Conservation (phyloP, 306 rosid genomes). For the Quercus parvula region DNA sequence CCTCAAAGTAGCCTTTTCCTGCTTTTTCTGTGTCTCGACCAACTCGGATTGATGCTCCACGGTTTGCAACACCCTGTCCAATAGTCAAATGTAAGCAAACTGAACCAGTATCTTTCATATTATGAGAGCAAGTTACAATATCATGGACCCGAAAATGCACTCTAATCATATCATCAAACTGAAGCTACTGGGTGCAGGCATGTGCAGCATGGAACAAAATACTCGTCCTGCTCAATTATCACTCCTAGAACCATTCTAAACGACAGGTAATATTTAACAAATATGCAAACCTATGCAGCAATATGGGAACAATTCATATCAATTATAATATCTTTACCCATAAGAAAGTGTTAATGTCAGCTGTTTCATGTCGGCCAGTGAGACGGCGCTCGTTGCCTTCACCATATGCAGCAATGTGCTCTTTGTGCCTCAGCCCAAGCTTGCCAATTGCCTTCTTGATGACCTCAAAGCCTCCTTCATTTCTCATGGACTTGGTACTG, state of each 20-base stretch:
- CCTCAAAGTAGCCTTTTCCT: slow-evolving; percentile 95
- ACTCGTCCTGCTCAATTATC: background rate
- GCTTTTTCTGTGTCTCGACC: slow-evolving; percentile 95
- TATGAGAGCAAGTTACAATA: background rate
- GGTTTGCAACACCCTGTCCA: slow-evolving; percentile 88
- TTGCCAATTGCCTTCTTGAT: slow-evolving; percentile 81
- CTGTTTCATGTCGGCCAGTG: slow-evolving; percentile 89
- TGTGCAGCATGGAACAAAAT: too few species aligned
- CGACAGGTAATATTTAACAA: background rate
- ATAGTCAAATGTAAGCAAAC: background rate
- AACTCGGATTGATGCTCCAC: slow-evolving; percentile 93
- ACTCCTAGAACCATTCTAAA: background rate
- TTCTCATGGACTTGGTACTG: slow-evolving; percentile 86
- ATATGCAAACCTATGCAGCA: background rate
- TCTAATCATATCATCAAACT: background rate
- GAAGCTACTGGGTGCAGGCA: background rate
- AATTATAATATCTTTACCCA: slow-evolving; percentile 54
- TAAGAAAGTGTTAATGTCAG: slow-evolving; percentile 74
- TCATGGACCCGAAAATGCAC: background rate
- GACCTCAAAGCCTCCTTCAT: slow-evolving; percentile 71
- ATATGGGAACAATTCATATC: background rate
- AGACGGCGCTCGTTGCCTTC: slow-evolving; percentile 96
- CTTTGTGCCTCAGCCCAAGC: slow-evolving; percentile 65
- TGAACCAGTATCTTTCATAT: background rate
- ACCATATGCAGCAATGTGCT: slow-evolving; percentile 90